Percentiles rank a stretch among this genome's conserved stretches.
Evolutionary conservation across 805 yeast genomes (phyloP).

Genomic region (Saccharomycopsis sp.): DNA sequence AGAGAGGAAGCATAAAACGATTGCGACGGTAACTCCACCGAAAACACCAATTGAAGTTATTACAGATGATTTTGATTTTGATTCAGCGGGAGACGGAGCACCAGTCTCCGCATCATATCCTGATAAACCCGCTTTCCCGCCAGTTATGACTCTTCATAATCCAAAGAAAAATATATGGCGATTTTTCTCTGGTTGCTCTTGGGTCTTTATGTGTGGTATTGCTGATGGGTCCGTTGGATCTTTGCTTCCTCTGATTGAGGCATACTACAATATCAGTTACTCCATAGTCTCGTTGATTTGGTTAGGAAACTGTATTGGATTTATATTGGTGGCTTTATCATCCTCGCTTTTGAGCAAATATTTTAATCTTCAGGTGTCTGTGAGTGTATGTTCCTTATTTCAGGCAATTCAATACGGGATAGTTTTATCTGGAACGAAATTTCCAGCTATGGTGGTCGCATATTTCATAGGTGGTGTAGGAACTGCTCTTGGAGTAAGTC

Average conservation of each 20-base stretch:
- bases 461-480: constrained; percentile 57
- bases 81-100: constrained; percentile 10
- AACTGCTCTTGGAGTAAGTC: constrained; percentile 41
- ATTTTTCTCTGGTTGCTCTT: constrained; percentile 33
- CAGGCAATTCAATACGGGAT: constrained; percentile 38
- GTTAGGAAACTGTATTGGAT: constrained; percentile 54
- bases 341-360: constrained; percentile 37
- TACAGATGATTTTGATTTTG: background rate
- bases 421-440: constrained; percentile 42
- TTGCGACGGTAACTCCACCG: too few relatives aligned
- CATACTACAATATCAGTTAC: constrained; percentile 40
- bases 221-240: constrained; percentile 58
- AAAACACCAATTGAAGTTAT: background rate
- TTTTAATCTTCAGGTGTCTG: constrained; percentile 36
- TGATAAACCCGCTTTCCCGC: constrained; percentile 19
- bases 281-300: constrained; percentile 52
- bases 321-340: constrained; percentile 41
- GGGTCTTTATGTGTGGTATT: constrained; percentile 39
- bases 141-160: constrained; percentile 33
- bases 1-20: too few relatives aligned
- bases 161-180: constrained; percentile 41
- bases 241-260: constrained; percentile 47
- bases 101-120: too few relatives aligned
- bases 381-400: constrained; percentile 33
- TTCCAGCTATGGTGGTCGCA: constrained; percentile 41